These are phyloP conservation scores for Cytospora mali DNA, from an alignment of 2,329 filamentous ascomycete species.

Conservation along the genomic window DNA sequence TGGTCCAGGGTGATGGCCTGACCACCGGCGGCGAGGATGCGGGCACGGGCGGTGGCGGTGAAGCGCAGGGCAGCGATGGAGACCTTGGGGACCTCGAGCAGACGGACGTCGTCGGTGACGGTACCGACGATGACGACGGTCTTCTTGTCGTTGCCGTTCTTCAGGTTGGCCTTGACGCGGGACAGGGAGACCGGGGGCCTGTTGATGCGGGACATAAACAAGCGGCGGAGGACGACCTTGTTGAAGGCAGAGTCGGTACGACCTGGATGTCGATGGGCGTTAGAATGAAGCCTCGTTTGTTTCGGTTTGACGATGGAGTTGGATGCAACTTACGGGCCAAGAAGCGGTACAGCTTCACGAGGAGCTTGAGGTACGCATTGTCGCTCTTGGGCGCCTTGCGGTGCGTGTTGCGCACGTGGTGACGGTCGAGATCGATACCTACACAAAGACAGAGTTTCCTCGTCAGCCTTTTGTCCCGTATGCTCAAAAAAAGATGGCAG, in stretches of 20 bases:
- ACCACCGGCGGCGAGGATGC: slow-evolving; percentile 91
- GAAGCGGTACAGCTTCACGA: slow-evolving; percentile 99
- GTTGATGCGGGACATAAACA: slow-evolving; percentile 99
- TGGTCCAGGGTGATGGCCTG: slow-evolving; percentile 96
- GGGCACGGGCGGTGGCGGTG: slow-evolving; percentile 92
- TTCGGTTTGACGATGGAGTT: neutral
- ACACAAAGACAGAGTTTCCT: slow-evolving; percentile 47
- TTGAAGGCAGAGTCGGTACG: slow-evolving; percentile 98
- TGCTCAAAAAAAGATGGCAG: slow-evolving; percentile 55
- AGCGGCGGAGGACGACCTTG: slow-evolving; percentile 95
- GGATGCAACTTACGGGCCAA: slow-evolving; percentile 74
- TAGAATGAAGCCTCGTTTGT: neutral
- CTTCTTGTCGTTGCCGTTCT: slow-evolving; percentile 68
- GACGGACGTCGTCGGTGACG: slow-evolving; percentile 96
- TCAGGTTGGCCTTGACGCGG: slow-evolving; percentile 75
- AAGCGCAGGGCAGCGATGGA: slow-evolving; percentile 93
- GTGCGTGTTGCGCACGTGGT: slow-evolving; percentile 74
- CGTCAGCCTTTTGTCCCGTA: slow-evolving; percentile 66
- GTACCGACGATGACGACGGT: slow-evolving; percentile 94
- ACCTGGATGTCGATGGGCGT: slow-evolving; percentile 53
- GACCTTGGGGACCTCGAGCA: slow-evolving; percentile 87
- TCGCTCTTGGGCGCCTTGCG: slow-evolving; percentile 93
- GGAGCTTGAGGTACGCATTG: slow-evolving; percentile 95
- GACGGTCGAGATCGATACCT: slow-evolving; percentile 73
- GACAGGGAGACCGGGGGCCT: slow-evolving; percentile 92